Evolutionary conservation across 176 grass and related monocot genomes (phyloP).

Genomic region (Hyparrhenia diplandra): DNA sequence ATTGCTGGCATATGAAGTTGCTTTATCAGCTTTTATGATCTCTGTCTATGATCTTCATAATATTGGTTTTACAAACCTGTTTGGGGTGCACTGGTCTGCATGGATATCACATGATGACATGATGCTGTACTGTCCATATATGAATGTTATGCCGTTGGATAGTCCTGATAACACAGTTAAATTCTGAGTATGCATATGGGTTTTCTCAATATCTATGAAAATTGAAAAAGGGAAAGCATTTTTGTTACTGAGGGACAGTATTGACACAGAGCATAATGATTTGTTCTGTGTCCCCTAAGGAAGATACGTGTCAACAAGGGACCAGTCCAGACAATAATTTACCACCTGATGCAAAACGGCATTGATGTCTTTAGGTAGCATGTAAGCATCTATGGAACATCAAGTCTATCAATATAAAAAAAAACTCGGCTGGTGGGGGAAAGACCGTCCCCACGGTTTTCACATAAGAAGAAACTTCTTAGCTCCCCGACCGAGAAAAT

Average conservation of each 20-base stretch:
- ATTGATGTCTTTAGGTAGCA: neutral
- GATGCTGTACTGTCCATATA: neutral
- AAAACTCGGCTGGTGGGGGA: no score
- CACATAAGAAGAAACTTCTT: no score
- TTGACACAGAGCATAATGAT: neutral
- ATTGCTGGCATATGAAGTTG: neutral
- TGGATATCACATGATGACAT: neutral
- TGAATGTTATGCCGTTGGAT: neutral
- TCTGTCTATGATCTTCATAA: neutral
- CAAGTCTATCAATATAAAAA: neutral
- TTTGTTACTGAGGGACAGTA: neutral
- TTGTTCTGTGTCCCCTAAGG: neutral
- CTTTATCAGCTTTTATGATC: neutral
- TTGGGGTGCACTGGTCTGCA: neutral
- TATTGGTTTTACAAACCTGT: neutral
- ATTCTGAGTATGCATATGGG: neutral
- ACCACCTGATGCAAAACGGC: neutral
- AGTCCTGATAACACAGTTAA: conserved; percentile 1
- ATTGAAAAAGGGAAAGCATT: neutral
- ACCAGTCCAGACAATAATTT: neutral
- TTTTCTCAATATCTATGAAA: neutral
- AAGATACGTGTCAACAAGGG: neutral
- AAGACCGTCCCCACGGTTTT: no score
- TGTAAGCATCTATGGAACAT: neutral
- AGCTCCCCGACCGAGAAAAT: no score